Percentiles rank a stretch among this genome's conserved stretches.
Evolutionary conservation across 257 asterid genomes (phyloP).

Genomic region (Pogostemon cablin): DNA sequence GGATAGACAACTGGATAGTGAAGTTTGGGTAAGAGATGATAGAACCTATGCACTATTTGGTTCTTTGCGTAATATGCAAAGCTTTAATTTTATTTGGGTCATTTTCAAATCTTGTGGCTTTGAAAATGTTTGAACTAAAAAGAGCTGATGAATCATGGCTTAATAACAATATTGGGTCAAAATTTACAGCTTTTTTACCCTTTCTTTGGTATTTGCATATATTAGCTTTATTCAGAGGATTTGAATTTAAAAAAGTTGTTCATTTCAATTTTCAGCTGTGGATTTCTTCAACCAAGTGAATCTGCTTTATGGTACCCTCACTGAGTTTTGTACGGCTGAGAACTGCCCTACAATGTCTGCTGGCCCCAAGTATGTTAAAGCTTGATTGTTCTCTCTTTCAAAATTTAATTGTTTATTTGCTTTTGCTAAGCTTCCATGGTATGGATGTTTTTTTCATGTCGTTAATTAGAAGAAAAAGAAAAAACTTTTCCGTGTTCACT

Average conservation of each 20-base stretch:
- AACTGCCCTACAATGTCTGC: constrained; percentile 98
- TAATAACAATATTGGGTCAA: background rate
- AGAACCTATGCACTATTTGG: background rate
- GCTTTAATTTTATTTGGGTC: constrained; percentile 2
- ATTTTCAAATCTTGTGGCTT: constrained; percentile 2
- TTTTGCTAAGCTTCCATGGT: background rate
- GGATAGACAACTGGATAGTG: background rate
- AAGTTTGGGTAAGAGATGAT: constrained; percentile 17
- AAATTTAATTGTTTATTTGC: background rate
- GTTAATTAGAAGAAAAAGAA: background rate
- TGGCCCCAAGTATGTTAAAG: constrained; percentile 80
- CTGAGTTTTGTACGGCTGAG: constrained; percentile 88
- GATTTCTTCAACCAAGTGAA: constrained; percentile 99
- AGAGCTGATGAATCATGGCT: constrained; percentile 7
- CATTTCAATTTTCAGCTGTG: constrained; percentile 69
- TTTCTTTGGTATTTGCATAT: constrained; percentile 23
- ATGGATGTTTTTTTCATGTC: background rate
- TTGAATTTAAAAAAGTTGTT: constrained; percentile 33
- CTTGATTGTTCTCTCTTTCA: constrained; percentile 9
- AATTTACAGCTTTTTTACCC: background rate
- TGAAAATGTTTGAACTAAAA: background rate
- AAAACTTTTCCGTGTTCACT: too few species aligned
- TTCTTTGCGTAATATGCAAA: background rate
- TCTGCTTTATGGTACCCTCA: constrained; percentile 89
- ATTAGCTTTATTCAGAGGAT: constrained; percentile 23